A percentile compares a stretch with the other conserved stretches of the same genome.
Conservation (phyloP, 345 rosid genomes). For the Sisymbrium altissimum region DNA sequence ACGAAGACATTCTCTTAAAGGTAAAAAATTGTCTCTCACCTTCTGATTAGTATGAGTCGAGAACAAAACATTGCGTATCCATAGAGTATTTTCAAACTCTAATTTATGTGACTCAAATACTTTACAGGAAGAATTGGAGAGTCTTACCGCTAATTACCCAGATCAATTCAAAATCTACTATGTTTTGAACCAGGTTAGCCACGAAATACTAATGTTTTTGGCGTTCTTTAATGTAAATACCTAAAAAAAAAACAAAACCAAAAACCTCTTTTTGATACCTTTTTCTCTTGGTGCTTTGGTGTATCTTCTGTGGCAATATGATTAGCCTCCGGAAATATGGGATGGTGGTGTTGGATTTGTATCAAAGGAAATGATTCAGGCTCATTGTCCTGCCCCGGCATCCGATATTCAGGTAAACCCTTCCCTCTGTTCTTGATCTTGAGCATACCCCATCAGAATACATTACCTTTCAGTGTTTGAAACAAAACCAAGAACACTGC, state of each 20-base stretch:
- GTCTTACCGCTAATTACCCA: constrained; percentile 60
- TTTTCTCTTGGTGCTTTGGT: neutral
- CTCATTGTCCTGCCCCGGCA: constrained; percentile 79
- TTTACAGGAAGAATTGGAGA: constrained; percentile 79
- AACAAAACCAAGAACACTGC: neutral
- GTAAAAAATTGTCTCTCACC: constrained; percentile 36
- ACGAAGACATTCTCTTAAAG: constrained; percentile 91
- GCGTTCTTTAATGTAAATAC: neutral
- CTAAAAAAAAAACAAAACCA: neutral
- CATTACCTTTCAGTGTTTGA: neutral
- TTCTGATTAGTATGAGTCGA: neutral
- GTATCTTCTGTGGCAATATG: neutral
- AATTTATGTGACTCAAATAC: neutral
- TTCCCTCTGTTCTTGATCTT: neutral
- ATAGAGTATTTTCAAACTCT: neutral
- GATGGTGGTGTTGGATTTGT: constrained; percentile 89
- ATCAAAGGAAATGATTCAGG: constrained; percentile 83
- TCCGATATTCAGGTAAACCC: constrained; percentile 58
- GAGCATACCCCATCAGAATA: neutral
- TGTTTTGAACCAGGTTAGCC: constrained; percentile 86
- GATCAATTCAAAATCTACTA: constrained; percentile 68
- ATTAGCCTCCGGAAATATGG: constrained; percentile 92
- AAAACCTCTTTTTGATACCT: neutral
- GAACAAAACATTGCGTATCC: neutral
- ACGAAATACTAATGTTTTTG: neutral